Conservation (phyloP, 768 basidiomycete genomes). For the Fomitopsis pulvina region DNA sequence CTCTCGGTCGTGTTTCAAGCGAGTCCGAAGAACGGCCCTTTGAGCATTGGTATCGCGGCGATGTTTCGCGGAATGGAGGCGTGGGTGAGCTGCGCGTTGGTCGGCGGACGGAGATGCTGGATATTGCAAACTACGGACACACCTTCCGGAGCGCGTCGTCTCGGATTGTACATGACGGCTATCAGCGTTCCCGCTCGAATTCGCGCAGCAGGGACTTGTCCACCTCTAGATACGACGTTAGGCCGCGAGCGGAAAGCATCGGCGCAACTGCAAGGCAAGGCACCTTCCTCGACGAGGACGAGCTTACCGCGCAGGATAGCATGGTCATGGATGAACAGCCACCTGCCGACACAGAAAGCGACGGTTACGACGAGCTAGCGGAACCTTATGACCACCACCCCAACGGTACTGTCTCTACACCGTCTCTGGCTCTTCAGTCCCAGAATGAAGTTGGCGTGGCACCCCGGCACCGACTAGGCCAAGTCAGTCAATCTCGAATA, state of each 20-base stretch:
- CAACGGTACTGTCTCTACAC: conserved; percentile 17
- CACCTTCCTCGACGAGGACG: conserved; percentile 58
- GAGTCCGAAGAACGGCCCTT: conserved; percentile 82
- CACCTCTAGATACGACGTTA: conserved; percentile 14
- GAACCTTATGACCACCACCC: conserved; percentile 12
- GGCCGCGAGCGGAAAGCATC: conserved; percentile 64
- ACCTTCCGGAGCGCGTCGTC: conserved; percentile 29
- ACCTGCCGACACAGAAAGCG: conserved; percentile 56
- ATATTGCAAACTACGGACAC: conserved; percentile 83
- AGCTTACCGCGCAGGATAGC: conserved; percentile 35
- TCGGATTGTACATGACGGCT: conserved; percentile 9
- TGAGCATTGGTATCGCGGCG: conserved; percentile 88
- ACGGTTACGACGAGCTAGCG: conserved; percentile 31
- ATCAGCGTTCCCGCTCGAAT: conserved; percentile 19
- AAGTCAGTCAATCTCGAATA: conserved; percentile 12
- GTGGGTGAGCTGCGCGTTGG: conserved; percentile 78
- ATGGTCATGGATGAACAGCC: conserved; percentile 73
- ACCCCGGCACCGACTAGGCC: conserved; percentile 16
- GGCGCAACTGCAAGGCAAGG: conserved; percentile 51
- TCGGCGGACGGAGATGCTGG: conserved; percentile 74
- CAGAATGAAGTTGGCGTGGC: conserved; percentile 4
- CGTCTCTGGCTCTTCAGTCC: conserved; percentile 14
- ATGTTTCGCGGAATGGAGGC: conserved; percentile 82
- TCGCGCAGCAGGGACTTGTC: conserved; percentile 21
- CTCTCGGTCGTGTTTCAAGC: conserved; percentile 41